phyloP scores from a whole-genome alignment of 2,329 filamentous ascomycete genomes.

The Rutstroemia sp. region DNA sequence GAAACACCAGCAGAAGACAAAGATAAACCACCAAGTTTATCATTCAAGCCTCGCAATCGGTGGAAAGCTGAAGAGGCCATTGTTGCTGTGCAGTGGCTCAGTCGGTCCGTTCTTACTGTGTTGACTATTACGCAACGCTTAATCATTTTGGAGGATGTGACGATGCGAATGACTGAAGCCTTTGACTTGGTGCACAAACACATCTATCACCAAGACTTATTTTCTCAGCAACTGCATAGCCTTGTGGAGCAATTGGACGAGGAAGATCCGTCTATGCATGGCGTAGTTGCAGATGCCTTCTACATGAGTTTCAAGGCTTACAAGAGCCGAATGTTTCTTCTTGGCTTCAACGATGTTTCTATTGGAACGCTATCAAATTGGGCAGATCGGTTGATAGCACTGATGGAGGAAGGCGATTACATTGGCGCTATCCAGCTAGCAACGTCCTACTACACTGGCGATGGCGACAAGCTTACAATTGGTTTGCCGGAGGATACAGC shows the following conservation, averaged over 20 bases:
- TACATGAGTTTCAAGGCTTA: conserved; percentile 97
- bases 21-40: conserved; percentile 70
- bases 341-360: conserved; percentile 89
- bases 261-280: conserved; percentile 82
- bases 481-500: conserved; percentile 79
- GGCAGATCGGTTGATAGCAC: conserved; percentile 84
- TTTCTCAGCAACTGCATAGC: conserved; percentile 75
- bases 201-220: conserved; percentile 85
- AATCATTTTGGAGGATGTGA: conserved; percentile 83
- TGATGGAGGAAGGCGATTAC: conserved; percentile 97
- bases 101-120: conserved; percentile 82
- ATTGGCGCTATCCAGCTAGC: conserved; percentile 85
- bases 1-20: conserved; percentile 61
- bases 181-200: conserved; percentile 89
- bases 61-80: conserved; percentile 96
- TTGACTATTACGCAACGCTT: conserved; percentile 91
- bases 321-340: conserved; percentile 84
- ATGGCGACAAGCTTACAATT: conserved; percentile 89
- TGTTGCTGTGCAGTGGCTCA: conserved; percentile 94
- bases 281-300: conserved; percentile 93
- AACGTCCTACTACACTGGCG: conserved; percentile 84
- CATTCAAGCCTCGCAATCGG: conserved; percentile 74
- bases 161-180: conserved; percentile 85
- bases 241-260: conserved; percentile 87
- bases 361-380: conserved; percentile 93